A percentile compares a stretch with the other conserved stretches of the same genome.
Conservation (phyloP, 768 basidiomycete species). For the Leccinum truebloodii region DNA sequence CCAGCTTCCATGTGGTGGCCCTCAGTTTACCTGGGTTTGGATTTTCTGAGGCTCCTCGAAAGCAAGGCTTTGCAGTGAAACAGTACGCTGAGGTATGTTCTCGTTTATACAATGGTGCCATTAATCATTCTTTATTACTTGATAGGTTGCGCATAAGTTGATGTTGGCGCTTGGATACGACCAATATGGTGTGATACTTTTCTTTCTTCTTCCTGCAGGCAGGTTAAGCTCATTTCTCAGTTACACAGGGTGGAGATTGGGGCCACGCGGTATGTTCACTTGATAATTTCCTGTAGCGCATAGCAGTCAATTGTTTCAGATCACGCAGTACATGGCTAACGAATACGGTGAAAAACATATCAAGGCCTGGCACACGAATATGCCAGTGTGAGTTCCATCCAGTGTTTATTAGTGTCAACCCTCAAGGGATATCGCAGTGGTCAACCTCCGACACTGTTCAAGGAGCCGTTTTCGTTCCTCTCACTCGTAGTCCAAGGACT, state of each 20-base stretch:
- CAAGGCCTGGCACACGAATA: slow-evolving; percentile 57
- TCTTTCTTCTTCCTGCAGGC: too few relatives aligned
- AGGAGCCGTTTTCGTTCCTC: slow-evolving; percentile 33
- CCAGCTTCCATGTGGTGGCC: slow-evolving; percentile 65
- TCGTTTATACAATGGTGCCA: not conserved
- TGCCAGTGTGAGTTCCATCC: slow-evolving; percentile 38
- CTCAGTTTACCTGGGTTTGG: slow-evolving; percentile 61
- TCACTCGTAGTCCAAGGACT: slow-evolving; percentile 28
- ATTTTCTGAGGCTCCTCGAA: slow-evolving; percentile 57
- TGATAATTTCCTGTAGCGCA: not conserved
- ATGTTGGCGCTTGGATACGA: slow-evolving; percentile 51
- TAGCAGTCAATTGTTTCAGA: slow-evolving; percentile 26
- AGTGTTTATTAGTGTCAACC: not conserved
- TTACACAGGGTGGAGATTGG: slow-evolving; percentile 53
- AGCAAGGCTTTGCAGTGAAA: slow-evolving; percentile 47
- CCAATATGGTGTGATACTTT: slow-evolving; percentile 42
- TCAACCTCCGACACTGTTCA: slow-evolving; percentile 21
- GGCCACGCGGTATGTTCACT: slow-evolving; percentile 35
- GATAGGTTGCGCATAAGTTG: slow-evolving; percentile 41
- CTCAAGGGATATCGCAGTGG: slow-evolving; percentile 16
- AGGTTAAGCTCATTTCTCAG: slow-evolving; percentile 27
- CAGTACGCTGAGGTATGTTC: slow-evolving; percentile 56
- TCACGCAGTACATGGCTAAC: slow-evolving; percentile 35
- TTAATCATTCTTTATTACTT: slow-evolving; percentile 4
- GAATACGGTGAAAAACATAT: slow-evolving; percentile 41